A percentile compares a stretch with the other conserved stretches of the same genome.
These are phyloP conservation scores for Suillus plorans DNA, from an alignment of 768 basidiomycete species.

Conservation along the genomic window DNA sequence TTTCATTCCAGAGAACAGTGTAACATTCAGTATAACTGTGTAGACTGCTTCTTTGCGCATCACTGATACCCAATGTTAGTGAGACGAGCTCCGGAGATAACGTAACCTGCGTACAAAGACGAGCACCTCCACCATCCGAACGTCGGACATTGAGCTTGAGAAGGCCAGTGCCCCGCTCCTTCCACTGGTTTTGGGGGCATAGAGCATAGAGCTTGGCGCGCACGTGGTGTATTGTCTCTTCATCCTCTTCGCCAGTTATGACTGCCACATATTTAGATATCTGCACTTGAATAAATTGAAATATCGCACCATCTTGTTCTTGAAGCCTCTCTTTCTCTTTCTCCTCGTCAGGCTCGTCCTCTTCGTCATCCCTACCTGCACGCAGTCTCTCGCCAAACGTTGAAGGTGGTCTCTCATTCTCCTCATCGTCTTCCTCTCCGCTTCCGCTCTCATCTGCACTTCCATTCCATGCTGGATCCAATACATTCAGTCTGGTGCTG, in stretches of 20 bases:
- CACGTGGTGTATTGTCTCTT: conserved; percentile 72
- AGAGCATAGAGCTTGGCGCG: conserved; percentile 75
- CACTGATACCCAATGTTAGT: conserved; percentile 42
- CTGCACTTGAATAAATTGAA: not conserved
- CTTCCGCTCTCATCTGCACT: conserved; percentile 37
- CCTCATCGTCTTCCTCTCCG: conserved; percentile 43
- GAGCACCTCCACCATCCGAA: conserved; percentile 65
- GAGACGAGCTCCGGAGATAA: not conserved
- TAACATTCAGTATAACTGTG: conserved; percentile 69
- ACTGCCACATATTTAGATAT: conserved; percentile 38
- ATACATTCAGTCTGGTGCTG: conserved; percentile 20
- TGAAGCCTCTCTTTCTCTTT: conserved; percentile 45
- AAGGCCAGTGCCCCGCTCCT: conserved; percentile 72
- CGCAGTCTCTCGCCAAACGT: conserved; percentile 68
- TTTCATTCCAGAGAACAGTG: conserved; percentile 77
- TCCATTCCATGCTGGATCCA: conserved; percentile 39
- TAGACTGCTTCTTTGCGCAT: conserved; percentile 88
- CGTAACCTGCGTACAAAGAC: conserved; percentile 51
- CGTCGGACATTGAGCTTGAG: conserved; percentile 67
- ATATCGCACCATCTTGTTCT: conserved; percentile 64
- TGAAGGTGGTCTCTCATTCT: conserved; percentile 32
- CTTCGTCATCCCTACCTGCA: conserved; percentile 59
- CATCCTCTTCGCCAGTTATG: conserved; percentile 79
- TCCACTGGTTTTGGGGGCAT: conserved; percentile 62
- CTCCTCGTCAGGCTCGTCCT: conserved; percentile 48